These are phyloP conservation scores for baker's yeast (Saccharomyces cerevisiae) DNA, from an alignment of 805 yeast genomes.

Conservation along the genomic window DNA sequence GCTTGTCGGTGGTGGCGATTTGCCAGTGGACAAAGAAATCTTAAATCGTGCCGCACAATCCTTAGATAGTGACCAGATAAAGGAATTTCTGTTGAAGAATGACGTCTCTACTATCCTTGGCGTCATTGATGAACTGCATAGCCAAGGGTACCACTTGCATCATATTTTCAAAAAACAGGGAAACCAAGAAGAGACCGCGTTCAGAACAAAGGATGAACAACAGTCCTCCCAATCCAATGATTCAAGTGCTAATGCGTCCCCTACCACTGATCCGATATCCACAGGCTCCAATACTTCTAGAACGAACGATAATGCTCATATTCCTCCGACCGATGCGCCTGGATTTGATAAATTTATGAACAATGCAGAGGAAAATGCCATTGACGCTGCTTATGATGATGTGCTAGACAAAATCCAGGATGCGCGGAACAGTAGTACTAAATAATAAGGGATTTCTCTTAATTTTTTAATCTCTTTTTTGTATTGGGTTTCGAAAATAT, in stretches of 20 bases:
- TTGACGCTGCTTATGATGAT: constrained; percentile 34
- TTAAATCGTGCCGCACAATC: constrained; percentile 25
- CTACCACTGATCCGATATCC: not conserved
- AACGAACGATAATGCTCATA: not conserved
- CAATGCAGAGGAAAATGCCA: constrained; percentile 23
- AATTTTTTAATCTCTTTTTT: not conserved
- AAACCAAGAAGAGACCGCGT: not conserved
- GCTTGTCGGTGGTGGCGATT: not conserved
- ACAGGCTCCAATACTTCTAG: not conserved
- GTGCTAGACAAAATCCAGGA: constrained; percentile 34
- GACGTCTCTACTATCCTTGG: constrained; percentile 34
- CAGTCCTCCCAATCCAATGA: not conserved
- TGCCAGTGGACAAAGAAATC: constrained; percentile 16
- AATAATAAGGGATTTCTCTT: not conserved
- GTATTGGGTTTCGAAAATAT: not conserved
- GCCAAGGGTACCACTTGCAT: constrained; percentile 35
- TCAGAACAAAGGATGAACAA: not conserved
- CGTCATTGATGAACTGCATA: constrained; percentile 34
- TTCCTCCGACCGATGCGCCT: constrained; percentile 2
- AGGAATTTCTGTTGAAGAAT: constrained; percentile 32
- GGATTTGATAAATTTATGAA: constrained; percentile 4
- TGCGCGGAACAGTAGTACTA: constrained; percentile 17
- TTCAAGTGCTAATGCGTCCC: not conserved
- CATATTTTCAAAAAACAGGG: constrained; percentile 28
- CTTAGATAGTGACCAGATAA: constrained; percentile 32